Base-by-base conservation (phyloP, 768 basidiomycete species). In the Leccinum longicurvipes region DNA sequence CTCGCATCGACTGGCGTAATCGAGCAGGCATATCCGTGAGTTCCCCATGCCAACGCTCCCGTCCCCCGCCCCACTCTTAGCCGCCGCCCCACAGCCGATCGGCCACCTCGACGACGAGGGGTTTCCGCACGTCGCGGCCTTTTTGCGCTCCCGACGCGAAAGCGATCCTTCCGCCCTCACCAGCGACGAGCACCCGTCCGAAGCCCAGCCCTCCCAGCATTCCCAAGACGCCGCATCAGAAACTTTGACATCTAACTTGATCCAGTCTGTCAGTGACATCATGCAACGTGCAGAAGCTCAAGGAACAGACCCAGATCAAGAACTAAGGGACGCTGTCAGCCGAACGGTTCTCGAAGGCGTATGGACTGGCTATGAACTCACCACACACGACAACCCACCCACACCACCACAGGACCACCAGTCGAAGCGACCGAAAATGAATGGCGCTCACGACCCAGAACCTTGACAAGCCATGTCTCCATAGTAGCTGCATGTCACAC, bases 21-120 rank as follows among this genome's bases (percentile, higher is more conserved):
- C 67, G 72, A 50, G 85, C 91, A 59, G 91, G 89, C 17, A 65
- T 91, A 50, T 87, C 88, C 28, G 93, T 95, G 67, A 45, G 87
- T 78, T 51, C 49, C 32, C 51, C 42, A 28, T 36, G 25, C 32
- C 50, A 19, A 50, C 27, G 46, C 63, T 17, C 64, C 54, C 41
- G 54, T 42, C 53, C 55, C 56, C 28, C 47, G 3, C 42, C 61
- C 53, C 62, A 15, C 44, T 21, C 44, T 23, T 24, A 45, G 44
- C 23, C 44, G 44, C 42, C 50, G 10, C 44, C 6, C 53, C 19
- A 34, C 32, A 52, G 91, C 85, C 89, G 12, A 82, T 84, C 61
- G 82, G 84, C 46, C 80, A 87, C 65, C 80, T 92, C 5, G 68
- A 72, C 12, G 85, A 89, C 60, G 90, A 93, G 39, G 39, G 39